These are phyloP conservation scores for Hypoxylon subgilvum DNA, from an alignment of 495 filamentous ascomycete species.

Conservation along the genomic window DNA sequence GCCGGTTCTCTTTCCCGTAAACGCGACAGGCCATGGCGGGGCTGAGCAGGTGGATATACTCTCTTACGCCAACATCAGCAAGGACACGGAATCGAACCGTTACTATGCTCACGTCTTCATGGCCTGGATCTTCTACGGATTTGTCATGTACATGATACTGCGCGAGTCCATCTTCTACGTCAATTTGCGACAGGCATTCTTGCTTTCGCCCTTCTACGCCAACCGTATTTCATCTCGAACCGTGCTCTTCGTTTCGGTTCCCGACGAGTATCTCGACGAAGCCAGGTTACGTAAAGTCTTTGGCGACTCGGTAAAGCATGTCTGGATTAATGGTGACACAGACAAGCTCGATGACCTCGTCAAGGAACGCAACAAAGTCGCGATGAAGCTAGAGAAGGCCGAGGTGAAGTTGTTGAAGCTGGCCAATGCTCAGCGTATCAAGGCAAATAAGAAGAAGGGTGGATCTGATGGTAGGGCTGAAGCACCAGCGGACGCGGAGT, in stretches of 20 bases:
- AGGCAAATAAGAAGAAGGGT: slow-evolving; percentile 79
- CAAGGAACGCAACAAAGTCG: slow-evolving; percentile 79
- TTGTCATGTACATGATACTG: slow-evolving; percentile 87
- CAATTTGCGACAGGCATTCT: slow-evolving; percentile 93
- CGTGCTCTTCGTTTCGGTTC: slow-evolving; percentile 89
- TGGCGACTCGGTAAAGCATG: slow-evolving; percentile 75
- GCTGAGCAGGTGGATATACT: slow-evolving; percentile 77
- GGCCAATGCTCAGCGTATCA: slow-evolving; percentile 78
- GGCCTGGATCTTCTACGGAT: slow-evolving; percentile 79
- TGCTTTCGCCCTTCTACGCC: slow-evolving; percentile 84
- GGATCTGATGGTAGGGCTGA: slow-evolving; percentile 58
- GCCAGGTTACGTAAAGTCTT: slow-evolving; percentile 79
- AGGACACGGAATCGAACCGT: slow-evolving; percentile 59
- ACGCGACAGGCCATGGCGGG: slow-evolving; percentile 74
- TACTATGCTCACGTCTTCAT: slow-evolving; percentile 79
- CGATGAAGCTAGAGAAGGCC: slow-evolving; percentile 84
- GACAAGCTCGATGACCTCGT: slow-evolving; percentile 84
- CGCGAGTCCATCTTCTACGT: slow-evolving; percentile 93
- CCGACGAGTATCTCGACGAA: slow-evolving; percentile 73
- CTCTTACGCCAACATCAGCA: slow-evolving; percentile 73
- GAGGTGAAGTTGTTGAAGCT: slow-evolving; percentile 85
- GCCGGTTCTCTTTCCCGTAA: slow-evolving; percentile 85
- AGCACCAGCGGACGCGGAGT: slow-evolving; percentile 60
- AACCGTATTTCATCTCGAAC: slow-evolving; percentile 92
- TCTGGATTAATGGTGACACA: slow-evolving; percentile 86